Conservation (phyloP, 2,329 filamentous ascomycete species). For the Sporothrix pseudoabietina region DNA sequence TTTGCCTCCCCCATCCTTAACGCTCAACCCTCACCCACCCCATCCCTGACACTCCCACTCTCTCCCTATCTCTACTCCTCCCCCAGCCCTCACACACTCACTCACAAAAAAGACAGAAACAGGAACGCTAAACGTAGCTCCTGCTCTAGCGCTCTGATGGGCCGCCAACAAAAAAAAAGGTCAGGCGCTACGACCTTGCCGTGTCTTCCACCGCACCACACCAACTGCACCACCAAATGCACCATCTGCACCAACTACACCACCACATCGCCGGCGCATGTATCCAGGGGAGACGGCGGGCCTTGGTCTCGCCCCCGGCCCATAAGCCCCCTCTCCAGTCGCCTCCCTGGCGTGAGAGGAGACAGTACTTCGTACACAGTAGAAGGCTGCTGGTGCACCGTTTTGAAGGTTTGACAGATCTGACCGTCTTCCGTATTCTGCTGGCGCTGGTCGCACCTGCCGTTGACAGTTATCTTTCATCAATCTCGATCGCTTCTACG, state of each 20-base stretch:
- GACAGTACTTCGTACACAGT: no score
- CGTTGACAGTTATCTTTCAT: not conserved
- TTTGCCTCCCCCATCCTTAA: not conserved
- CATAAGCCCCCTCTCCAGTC: not conserved
- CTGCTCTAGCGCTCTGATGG: constrained; percentile 14
- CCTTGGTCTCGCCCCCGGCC: constrained; percentile 23
- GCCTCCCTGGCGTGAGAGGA: not conserved
- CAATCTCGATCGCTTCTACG: not conserved
- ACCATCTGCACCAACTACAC: not conserved
- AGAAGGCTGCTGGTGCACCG: not conserved
- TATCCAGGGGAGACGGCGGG: constrained; percentile 22
- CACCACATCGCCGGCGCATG: constrained; percentile 18
- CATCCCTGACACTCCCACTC: not conserved
- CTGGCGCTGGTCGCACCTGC: not conserved
- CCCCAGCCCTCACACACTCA: not conserved
- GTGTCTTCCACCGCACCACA: constrained; percentile 15
- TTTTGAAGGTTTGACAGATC: constrained; percentile 2
- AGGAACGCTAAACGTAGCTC: constrained; percentile 22
- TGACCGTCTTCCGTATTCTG: not conserved
- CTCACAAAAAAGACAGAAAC: not conserved
- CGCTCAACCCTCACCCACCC: not conserved
- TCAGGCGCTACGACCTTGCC: constrained; percentile 28
- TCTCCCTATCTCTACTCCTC: not conserved
- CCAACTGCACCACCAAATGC: not conserved
- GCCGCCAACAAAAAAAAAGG: constrained; percentile 2